Conservation (phyloP, 257 asterid genomes). For the Scutellaria baicalensis region DNA sequence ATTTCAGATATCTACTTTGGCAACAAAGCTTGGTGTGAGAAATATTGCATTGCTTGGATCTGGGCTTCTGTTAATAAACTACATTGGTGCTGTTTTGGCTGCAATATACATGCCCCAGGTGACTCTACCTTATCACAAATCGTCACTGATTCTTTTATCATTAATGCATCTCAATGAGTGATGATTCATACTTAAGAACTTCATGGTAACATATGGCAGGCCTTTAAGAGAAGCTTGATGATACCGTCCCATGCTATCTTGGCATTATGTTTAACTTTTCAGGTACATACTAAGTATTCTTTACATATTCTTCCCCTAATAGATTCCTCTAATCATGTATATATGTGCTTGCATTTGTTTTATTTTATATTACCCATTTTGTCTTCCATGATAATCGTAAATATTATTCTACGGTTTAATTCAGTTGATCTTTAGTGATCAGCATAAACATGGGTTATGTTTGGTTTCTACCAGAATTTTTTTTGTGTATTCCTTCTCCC, state of each 20-base stretch:
- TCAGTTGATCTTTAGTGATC: background rate
- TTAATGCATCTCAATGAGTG: background rate
- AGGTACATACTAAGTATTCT: slow-evolving; percentile 41
- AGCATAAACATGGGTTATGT: background rate
- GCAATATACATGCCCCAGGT: slow-evolving; percentile 94
- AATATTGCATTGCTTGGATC: slow-evolving; percentile 88
- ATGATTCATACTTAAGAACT: background rate
- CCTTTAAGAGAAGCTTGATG: slow-evolving; percentile 79
- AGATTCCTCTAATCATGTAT: background rate
- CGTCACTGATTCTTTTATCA: background rate
- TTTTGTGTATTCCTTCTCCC: too few species aligned
- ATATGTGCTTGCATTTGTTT: background rate
- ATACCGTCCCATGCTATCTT: slow-evolving; percentile 62
- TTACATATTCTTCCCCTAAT: slow-evolving; percentile 2
- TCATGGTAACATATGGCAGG: slow-evolving; percentile 42
- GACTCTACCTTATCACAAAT: slow-evolving; percentile 1
- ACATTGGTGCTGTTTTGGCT: slow-evolving; percentile 66
- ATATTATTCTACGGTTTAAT: background rate
- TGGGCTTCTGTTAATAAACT: slow-evolving; percentile 74
- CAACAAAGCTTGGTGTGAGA: slow-evolving; percentile 95
- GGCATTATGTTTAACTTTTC: slow-evolving; percentile 65
- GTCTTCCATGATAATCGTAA: background rate
- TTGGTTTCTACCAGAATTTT: too few species aligned
- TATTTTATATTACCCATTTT: background rate
- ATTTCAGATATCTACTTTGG: slow-evolving; percentile 94